Conservation (phyloP, 495 filamentous ascomycete genomes). For the Xylaria sp. region DNA sequence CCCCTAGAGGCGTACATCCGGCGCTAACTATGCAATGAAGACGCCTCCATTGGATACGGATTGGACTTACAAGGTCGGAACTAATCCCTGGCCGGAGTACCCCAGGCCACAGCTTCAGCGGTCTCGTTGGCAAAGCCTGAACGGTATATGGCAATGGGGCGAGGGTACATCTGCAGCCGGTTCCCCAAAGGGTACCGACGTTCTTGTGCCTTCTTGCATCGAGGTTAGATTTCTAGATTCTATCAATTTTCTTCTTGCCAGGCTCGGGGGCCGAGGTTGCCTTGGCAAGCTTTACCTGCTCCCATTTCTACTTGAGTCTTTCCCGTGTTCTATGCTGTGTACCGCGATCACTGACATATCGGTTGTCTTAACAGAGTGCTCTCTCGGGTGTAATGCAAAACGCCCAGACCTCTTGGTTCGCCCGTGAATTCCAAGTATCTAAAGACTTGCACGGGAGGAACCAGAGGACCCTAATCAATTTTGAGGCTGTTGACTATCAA, state of each 20-base stretch:
- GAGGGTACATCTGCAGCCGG: conserved; percentile 55
- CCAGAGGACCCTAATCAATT: conserved; percentile 62
- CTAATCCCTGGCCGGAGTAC: conserved; percentile 71
- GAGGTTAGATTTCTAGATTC: conserved; percentile 58
- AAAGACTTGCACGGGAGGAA: conserved; percentile 42
- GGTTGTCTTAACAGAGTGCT: conserved; percentile 35
- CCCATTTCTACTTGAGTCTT: not conserved
- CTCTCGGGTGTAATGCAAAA: conserved; percentile 60
- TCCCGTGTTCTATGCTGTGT: not conserved
- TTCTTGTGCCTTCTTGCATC: conserved; percentile 70
- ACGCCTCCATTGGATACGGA: conserved; percentile 62
- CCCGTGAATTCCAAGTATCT: conserved; percentile 63
- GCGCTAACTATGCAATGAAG: conserved; percentile 2
- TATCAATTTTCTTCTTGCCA: conserved; percentile 40
- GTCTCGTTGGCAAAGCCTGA: conserved; percentile 66
- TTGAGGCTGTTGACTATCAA: conserved; percentile 73
- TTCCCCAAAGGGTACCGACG: conserved; percentile 50
- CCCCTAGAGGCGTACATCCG: not conserved
- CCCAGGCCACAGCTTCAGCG: conserved; percentile 67
- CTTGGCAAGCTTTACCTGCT: not conserved
- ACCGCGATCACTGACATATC: not conserved
- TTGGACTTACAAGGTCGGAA: conserved; percentile 69
- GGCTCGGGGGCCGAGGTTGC: not conserved
- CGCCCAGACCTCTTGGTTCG: conserved; percentile 65
- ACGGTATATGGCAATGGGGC: conserved; percentile 72